These are phyloP conservation scores for Heterobasidion occidentale DNA, from an alignment of 1,284 basidiomycete species.

Conservation along the genomic window DNA sequence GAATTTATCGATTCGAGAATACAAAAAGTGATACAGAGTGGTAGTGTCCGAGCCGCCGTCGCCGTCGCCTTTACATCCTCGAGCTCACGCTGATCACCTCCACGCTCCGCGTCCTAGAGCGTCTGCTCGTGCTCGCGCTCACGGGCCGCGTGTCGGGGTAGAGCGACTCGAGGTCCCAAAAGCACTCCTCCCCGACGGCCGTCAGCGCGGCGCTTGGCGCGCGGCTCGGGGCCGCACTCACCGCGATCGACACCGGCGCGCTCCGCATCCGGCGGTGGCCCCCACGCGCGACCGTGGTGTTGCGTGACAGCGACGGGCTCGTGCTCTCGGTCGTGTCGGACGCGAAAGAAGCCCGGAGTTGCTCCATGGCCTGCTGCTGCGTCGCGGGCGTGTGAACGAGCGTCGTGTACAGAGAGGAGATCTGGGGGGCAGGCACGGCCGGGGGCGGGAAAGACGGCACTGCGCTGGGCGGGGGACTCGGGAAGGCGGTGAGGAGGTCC, in stretches of 20 bases:
- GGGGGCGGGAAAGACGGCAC: conserved; percentile 1
- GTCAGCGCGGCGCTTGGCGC: conserved; percentile 5
- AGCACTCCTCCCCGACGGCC: conserved; percentile 8
- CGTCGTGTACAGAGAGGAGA: not conserved
- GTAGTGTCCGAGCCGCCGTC: too few species aligned
- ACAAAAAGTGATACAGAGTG: too few species aligned
- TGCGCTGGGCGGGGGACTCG: not conserved
- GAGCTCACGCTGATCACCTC: conserved; percentile 5
- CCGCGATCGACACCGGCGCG: conserved; percentile 10
- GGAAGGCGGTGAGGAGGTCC: not conserved
- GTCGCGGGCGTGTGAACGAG: not conserved
- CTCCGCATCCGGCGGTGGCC: conserved; percentile 12
- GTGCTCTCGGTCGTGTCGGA: not conserved
- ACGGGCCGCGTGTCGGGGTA: conserved; percentile 8
- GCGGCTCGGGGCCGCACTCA: conserved; percentile 6
- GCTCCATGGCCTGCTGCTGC: not conserved
- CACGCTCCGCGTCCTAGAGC: conserved; percentile 6
- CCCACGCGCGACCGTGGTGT: not conserved
- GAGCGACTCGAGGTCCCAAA: conserved; percentile 10
- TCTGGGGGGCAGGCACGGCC: not conserved
- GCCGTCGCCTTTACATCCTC: not conserved
- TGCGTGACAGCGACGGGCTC: not conserved
- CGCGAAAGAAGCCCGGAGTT: not conserved
- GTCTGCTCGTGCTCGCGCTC: not conserved
- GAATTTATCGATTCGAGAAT: not conserved